These are phyloP conservation scores for Spiraea crenata DNA, from an alignment of 331 rosid genomes.

Conservation along the genomic window DNA sequence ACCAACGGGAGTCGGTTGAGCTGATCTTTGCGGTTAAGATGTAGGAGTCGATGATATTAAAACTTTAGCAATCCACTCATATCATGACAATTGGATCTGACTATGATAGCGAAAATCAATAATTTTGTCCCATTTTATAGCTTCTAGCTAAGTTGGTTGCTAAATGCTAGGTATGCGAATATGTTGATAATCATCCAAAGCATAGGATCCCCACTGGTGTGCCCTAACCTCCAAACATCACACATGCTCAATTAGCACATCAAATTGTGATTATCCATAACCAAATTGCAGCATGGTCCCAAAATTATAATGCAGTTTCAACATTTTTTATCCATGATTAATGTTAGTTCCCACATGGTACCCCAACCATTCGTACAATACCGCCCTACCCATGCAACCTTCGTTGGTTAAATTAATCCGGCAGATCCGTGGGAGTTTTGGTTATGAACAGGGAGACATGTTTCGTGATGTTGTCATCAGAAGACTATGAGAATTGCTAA, in stretches of 20 bases:
- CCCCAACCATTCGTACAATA: background rate
- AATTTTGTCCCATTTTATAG: too few relatives aligned
- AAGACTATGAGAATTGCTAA: too few relatives aligned
- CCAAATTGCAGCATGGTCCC: background rate
- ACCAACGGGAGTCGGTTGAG: too few relatives aligned
- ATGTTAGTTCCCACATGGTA: background rate
- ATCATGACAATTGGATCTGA: too few relatives aligned
- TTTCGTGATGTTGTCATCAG: too few relatives aligned
- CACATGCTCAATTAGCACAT: background rate
- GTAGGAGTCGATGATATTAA: too few relatives aligned
- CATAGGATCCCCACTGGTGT: slow-evolving; percentile 13
- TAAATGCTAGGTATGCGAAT: too few relatives aligned
- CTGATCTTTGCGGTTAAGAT: too few relatives aligned
- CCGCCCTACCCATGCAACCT: background rate
- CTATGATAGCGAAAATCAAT: too few relatives aligned
- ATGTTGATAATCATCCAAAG: background rate
- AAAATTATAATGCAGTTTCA: background rate
- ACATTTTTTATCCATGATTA: background rate
- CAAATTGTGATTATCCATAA: background rate
- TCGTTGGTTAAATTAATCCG: background rate
- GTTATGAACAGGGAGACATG: background rate
- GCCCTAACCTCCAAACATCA: slow-evolving; percentile 16
- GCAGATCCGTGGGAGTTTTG: background rate
- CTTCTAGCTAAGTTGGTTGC: background rate
- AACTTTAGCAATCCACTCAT: too few relatives aligned